Evolutionary conservation across 2,329 filamentous ascomycete genomes (phyloP).

Genomic region (Penicillium polonicum): DNA sequence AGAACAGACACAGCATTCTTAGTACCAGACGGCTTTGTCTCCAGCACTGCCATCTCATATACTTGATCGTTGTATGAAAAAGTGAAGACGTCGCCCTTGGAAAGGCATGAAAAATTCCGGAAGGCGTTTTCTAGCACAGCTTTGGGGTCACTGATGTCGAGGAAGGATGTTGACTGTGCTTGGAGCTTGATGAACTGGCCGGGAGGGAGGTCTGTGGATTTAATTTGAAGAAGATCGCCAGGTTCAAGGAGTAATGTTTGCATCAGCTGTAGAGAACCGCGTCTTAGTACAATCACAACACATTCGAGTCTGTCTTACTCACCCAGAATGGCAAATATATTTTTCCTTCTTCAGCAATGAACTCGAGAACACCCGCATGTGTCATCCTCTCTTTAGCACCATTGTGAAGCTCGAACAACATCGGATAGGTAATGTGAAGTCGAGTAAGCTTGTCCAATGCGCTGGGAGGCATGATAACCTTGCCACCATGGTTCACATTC

Average conservation of each 20-base stretch:
- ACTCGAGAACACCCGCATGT: conserved; percentile 93
- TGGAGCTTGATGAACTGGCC: conserved; percentile 95
- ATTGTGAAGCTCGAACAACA: conserved; percentile 95
- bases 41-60: conserved; percentile 89
- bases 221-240: conserved; percentile 91
- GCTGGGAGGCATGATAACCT: conserved; percentile 95
- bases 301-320: conserved; percentile 28
- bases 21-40: conserved; percentile 81
- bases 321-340: conserved; percentile 97
- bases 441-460: conserved; percentile 95
- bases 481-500: conserved; percentile 92
- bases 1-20: conserved; percentile 88
- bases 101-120: conserved; percentile 90
- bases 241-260: conserved; percentile 83
- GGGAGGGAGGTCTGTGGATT: conserved; percentile 86
- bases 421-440: conserved; percentile 93
- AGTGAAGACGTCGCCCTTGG: conserved; percentile 90
- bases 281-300: conserved; percentile 8
- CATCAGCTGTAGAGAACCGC: conserved; percentile 69
- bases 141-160: conserved; percentile 96
- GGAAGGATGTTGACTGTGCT: conserved; percentile 86
- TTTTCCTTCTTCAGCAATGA: conserved; percentile 94
- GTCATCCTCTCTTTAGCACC: conserved; percentile 76
- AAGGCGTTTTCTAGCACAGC: conserved; percentile 96
- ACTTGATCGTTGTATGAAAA: conserved; percentile 95